These are phyloP conservation scores for Globisporangium nunn DNA, from an alignment of 352 stramenopile species.

Conservation along the genomic window DNA sequence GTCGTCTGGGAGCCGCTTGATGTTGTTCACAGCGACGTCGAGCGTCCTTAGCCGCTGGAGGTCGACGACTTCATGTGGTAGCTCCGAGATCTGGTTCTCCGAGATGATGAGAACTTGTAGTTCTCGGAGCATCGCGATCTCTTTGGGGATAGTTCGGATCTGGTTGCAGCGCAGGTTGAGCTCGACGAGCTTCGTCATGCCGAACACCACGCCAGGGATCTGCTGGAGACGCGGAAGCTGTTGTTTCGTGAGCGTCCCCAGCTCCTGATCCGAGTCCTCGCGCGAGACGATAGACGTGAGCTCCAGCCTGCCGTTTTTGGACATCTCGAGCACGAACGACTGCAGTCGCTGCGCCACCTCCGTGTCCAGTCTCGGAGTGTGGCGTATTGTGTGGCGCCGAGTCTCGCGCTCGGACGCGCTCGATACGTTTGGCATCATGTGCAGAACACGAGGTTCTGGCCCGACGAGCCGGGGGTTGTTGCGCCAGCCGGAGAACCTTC, in stretches of 20 bases:
- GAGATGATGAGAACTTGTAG: conserved; percentile 45
- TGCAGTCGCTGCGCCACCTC: conserved; percentile 26
- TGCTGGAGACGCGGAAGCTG: conserved; percentile 39
- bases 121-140: conserved; percentile 39
- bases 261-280: conserved; percentile 26
- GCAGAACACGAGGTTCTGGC: conserved; percentile 1
- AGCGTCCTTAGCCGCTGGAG: conserved; percentile 43
- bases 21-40: conserved; percentile 49
- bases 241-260: conserved; percentile 42
- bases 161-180: conserved; percentile 66
- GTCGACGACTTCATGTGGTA: conserved; percentile 39
- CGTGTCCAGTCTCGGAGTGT: conserved; percentile 19
- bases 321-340: conserved; percentile 48
- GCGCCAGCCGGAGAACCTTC: not conserved
- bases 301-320: conserved; percentile 37
- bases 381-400: conserved; percentile 20
- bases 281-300: conserved; percentile 48
- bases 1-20: conserved; percentile 33
- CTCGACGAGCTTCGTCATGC: conserved; percentile 48
- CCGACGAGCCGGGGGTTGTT: conserved; percentile 5
- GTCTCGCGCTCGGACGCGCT: not conserved
- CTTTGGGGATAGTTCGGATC: conserved; percentile 42
- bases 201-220: conserved; percentile 52
- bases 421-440: conserved; percentile 1
- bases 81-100: conserved; percentile 51